Evolutionary conservation across 1,284 basidiomycete genomes (phyloP), one percentile per base, ranked within the genome.

Genomic region (Filobasidium uniguttulatum): DNA sequence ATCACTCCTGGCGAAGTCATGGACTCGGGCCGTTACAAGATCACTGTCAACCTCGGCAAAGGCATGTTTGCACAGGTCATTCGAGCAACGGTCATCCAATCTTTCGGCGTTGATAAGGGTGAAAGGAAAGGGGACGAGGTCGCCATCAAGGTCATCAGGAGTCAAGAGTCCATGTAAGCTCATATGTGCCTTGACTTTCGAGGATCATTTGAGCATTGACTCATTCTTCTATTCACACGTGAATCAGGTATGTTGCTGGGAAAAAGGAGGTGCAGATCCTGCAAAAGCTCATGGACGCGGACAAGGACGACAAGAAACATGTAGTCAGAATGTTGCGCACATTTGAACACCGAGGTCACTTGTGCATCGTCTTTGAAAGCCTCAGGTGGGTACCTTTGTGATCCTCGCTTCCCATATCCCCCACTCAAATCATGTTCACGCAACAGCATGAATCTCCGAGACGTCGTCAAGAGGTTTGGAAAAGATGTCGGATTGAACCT

Each of bases 41-140:
- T 98, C 10, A 93, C 86, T 57, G 89, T 88, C 28, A 87, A 80
- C 43, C 75, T 98, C 10, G 94, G 94, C 29, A 91, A 93, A 65
- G 94, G 94, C 52, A 99, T 98, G 90, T 99, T 98, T 68, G 88
- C 89, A 36, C 88, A 85, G 44, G 94, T 98, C 34, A 90, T 97
- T 20, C 78, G 85, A 41, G 91, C 91, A 7, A 81, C 86, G 43
- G 79, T 94, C 20, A 72, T 90, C 28, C 78, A 83, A 59, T 77
- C 77, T 7, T 84, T 86, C 30, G 61, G 71, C 3, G 73, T 62
- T 48, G 75, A 53, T 80, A 12, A 17, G 14, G 49, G 52, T 26
- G n/a, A 53, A 46, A 43, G 53, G 36, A 48, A 56, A 8, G 59
- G 79, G 3, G 79, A 77, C 59, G 91, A 99, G 63, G 91, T 98